Percentiles rank a stretch among this genome's conserved stretches.
Conservation (phyloP, 805 yeast species). For the Wickerhamiella allomyrinae region DNA sequence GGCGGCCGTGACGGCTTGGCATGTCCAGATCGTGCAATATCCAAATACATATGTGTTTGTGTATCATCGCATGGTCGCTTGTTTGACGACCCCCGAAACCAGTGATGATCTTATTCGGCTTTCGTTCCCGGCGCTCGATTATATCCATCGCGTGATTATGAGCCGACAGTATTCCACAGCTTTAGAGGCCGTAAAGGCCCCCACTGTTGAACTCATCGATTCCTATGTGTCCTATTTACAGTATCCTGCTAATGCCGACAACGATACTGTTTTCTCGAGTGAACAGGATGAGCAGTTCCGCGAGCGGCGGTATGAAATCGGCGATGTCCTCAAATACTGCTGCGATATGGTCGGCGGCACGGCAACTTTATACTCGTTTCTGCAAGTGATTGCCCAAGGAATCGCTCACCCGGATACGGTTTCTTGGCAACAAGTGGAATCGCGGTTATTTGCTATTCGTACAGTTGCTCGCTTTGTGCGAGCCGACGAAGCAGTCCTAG, state of each 20-base stretch:
- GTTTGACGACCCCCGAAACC: slow-evolving; percentile 50
- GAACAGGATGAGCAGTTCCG: slow-evolving; percentile 74
- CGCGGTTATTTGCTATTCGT: slow-evolving; percentile 76
- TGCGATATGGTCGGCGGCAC: slow-evolving; percentile 77
- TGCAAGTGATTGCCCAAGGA: slow-evolving; percentile 23
- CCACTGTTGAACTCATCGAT: slow-evolving; percentile 43
- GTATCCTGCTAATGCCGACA: slow-evolving; percentile 45
- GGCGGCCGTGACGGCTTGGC: slow-evolving; percentile 95
- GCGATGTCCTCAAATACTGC: slow-evolving; percentile 93
- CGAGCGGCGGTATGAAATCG: slow-evolving; percentile 91
- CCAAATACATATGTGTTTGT: neutral
- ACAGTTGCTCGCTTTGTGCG: slow-evolving; percentile 87
- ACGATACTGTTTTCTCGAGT: slow-evolving; percentile 37
- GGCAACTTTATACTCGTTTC: slow-evolving; percentile 36
- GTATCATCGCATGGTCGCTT: slow-evolving; percentile 33
- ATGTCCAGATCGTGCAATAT: slow-evolving; percentile 58
- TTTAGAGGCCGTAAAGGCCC: slow-evolving; percentile 35
- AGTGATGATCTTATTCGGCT: slow-evolving; percentile 83
- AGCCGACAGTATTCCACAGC: slow-evolving; percentile 23
- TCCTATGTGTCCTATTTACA: slow-evolving; percentile 54
- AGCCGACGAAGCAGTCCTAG: slow-evolving; percentile 51
- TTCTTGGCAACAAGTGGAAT: slow-evolving; percentile 76
- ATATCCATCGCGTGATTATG: slow-evolving; percentile 12
- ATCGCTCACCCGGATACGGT: neutral
- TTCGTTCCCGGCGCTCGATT: slow-evolving; percentile 87